Evolutionary conservation across 106 monocot genomes (phyloP), one percentile per base, ranked within the genome.

Genomic region (Agapanthus africanus): DNA sequence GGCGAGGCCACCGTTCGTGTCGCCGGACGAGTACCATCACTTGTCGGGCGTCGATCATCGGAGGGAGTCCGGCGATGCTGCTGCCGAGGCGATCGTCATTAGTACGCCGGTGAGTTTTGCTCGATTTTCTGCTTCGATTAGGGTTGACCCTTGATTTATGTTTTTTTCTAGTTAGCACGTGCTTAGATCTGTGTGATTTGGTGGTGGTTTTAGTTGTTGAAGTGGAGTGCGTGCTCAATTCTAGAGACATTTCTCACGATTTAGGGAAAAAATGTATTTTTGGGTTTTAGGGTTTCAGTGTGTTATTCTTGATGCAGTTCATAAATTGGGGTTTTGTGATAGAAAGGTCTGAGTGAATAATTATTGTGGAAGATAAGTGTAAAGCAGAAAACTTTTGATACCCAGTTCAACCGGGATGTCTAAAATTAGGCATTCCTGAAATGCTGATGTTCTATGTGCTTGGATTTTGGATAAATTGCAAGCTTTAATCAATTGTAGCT

Each of bases 11-110:
- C 49, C 68, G 31, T 68, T 68, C 34, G 49, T 50, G 49, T 7
- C 33, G 6, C 79, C 78, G 26, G 82, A 88, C 33, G 91, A 92
- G 64, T 92, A 92, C 69, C 88, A 92, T 63, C 69, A 71, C 21
- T 92, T 92, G 65, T 54, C 79, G 3, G 65, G 70, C 19, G 66
- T 59, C 28, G 63, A 70, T 13, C 47, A 60, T 37, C 57, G 56
- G 19, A 40, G 46, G 44, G 13, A 26, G 41, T 63, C 65, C 6
- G 74, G 72, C 44, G 72, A 60, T 31, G 83, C 77, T 11, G 23
- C 42, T 23, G 37, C 52, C 19, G 93, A 86, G 34, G 74, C 72
- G 26, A 69, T 92, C 54, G 66, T 88, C 31, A 69, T 92, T 61
- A 92, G 75, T 70, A 88, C 82, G 2, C 85, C 87, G 0, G 91